phyloP scores from a whole-genome alignment of 345 rosid genomes.

The Salix purpurea region DNA sequence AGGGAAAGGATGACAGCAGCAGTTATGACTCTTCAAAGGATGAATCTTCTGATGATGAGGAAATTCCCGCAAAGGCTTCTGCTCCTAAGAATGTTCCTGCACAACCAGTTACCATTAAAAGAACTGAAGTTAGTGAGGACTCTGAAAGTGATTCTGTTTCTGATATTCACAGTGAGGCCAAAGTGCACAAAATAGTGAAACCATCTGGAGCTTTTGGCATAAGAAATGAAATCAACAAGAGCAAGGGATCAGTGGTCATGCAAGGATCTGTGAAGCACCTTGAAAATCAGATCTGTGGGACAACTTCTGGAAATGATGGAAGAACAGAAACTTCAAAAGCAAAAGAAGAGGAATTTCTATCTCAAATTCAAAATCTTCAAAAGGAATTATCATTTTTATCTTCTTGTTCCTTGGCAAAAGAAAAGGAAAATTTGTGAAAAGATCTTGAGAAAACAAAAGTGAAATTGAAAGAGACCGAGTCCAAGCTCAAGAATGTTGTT shows the following conservation, averaged over 20 bases:
- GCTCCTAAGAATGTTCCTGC: too few relatives aligned
- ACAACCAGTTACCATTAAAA: too few relatives aligned
- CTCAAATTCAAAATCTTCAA: constrained; percentile 63
- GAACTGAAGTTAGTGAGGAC: too few relatives aligned
- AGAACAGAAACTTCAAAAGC: constrained; percentile 13
- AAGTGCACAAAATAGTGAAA: too few relatives aligned
- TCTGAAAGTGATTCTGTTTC: too few relatives aligned
- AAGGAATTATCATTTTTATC: constrained; percentile 60
- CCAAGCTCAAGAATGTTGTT: constrained; percentile 69
- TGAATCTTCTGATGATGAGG: too few relatives aligned
- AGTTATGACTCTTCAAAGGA: too few relatives aligned
- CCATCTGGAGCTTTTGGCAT: too few relatives aligned
- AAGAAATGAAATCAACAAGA: too few relatives aligned
- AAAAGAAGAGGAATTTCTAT: constrained; percentile 43
- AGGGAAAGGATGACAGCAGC: too few relatives aligned
- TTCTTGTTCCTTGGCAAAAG: constrained; percentile 62
- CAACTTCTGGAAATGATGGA: constrained; percentile 84
- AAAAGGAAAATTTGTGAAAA: constrained; percentile 72
- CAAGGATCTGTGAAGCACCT: constrained; percentile 16
- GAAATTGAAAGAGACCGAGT: constrained; percentile 80
- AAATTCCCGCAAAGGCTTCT: too few relatives aligned
- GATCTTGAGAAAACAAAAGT: constrained; percentile 75
- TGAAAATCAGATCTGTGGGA: constrained; percentile 33
- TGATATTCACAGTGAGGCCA: too few relatives aligned
- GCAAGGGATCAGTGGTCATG: background rate